Percentiles rank a stretch among this genome's conserved stretches.
These are phyloP conservation scores for Ustilago cynodontis DNA, from an alignment of 1,284 basidiomycete genomes.

Conservation along the genomic window DNA sequence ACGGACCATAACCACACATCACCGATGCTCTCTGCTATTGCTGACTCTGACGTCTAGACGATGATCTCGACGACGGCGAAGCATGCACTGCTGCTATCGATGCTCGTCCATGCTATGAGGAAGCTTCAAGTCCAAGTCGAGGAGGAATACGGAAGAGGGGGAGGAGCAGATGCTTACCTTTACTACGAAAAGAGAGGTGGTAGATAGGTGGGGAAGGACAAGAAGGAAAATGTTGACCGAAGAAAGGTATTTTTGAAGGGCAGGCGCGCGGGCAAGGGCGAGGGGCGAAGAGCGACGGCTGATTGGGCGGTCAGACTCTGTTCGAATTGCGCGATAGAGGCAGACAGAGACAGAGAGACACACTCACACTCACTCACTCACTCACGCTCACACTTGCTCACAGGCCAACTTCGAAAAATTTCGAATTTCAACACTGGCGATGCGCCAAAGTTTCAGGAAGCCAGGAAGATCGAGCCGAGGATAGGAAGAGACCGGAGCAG, in stretches of 20 bases:
- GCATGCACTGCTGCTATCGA: neutral
- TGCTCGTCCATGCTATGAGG: neutral
- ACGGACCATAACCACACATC: neutral
- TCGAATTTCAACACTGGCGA: slow-evolving; percentile 19
- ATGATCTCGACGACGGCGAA: slow-evolving; percentile 6
- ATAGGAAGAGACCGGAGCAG: slow-evolving; percentile 53
- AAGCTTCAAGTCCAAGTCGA: neutral
- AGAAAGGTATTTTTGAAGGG: slow-evolving; percentile 46
- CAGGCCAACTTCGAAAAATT: slow-evolving; percentile 6
- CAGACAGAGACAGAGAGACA: neutral
- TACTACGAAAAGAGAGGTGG: slow-evolving; percentile 47
- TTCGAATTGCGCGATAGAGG: slow-evolving; percentile 18
- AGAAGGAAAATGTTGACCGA: slow-evolving; percentile 31
- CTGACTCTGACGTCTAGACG: neutral
- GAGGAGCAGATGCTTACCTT: slow-evolving; percentile 43
- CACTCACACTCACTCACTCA: neutral
- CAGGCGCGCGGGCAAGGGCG: slow-evolving; percentile 15
- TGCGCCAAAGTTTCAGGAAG: no score
- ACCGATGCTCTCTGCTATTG: neutral
- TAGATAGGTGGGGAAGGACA: slow-evolving; percentile 43
- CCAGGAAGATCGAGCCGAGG: slow-evolving; percentile 28
- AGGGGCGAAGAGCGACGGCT: slow-evolving; percentile 18
- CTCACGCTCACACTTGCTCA: neutral
- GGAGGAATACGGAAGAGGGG: neutral
- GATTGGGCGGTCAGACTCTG: slow-evolving; percentile 18